These are phyloP conservation scores for Lagerstroemia speciosa DNA, from an alignment of 345 rosid species.

Conservation along the genomic window DNA sequence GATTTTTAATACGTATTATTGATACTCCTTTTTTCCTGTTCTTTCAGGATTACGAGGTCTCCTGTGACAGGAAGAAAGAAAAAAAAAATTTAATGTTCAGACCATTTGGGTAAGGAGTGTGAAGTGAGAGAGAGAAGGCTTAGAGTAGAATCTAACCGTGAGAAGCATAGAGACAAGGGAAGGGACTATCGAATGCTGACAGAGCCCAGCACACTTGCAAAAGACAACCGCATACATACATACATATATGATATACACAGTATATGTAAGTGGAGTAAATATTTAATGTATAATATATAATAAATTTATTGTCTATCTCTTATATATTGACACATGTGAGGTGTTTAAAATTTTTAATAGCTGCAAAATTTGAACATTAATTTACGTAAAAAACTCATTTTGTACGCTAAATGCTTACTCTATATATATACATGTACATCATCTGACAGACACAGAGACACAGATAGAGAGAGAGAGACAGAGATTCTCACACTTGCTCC, in stretches of 20 bases:
- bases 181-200: background rate
- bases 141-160: slow-evolving; percentile 5
- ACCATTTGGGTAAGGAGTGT: background rate
- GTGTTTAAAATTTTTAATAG: too few species aligned
- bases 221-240: background rate
- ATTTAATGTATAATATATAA: too few species aligned
- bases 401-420: too few species aligned
- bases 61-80: too few species aligned
- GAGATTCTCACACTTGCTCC: slow-evolving; percentile 2
- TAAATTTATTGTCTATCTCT: too few species aligned
- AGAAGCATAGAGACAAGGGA: slow-evolving; percentile 2
- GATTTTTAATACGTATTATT: too few species aligned
- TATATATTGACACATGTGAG: too few species aligned
- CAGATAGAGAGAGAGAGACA: background rate
- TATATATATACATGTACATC: background rate
- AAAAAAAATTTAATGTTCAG: background rate
- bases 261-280: too few species aligned
- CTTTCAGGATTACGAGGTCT: too few species aligned
- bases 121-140: slow-evolving; percentile 1
- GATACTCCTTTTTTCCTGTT: too few species aligned
- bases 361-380: too few species aligned
- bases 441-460: slow-evolving; percentile 1
- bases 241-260: background rate
- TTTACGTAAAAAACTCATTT: too few species aligned
- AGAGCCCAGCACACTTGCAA: background rate